Percentiles rank a stretch among this genome's conserved stretches.
These are phyloP conservation scores for Suillus bovinus DNA, from an alignment of 768 basidiomycete species.

Conservation along the genomic window DNA sequence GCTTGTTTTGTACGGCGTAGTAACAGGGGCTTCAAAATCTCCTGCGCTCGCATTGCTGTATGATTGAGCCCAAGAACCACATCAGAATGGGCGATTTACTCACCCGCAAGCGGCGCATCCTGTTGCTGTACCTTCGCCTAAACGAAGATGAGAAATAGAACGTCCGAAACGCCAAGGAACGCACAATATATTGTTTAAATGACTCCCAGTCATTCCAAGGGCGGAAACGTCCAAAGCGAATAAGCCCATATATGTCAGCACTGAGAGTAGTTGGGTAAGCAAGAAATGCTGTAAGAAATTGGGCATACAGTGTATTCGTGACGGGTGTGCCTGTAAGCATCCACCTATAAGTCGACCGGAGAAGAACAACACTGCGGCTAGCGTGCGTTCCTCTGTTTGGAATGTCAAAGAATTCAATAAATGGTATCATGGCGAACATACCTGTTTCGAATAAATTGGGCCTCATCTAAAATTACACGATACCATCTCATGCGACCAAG, in stretches of 20 bases:
- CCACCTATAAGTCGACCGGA: conserved; percentile 73
- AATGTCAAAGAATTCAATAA: neutral
- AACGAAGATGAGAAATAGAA: neutral
- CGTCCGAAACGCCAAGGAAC: conserved; percentile 13
- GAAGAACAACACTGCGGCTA: conserved; percentile 57
- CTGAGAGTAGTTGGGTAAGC: conserved; percentile 19
- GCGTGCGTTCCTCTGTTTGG: conserved; percentile 49
- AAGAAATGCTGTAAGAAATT: neutral
- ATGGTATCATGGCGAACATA: conserved; percentile 17
- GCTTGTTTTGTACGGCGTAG: conserved; percentile 77
- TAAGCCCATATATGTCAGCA: conserved; percentile 68
- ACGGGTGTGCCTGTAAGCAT: conserved; percentile 77
- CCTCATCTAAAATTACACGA: conserved; percentile 76
- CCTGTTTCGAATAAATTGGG: conserved; percentile 75
- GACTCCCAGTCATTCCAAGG: conserved; percentile 74
- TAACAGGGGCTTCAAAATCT: conserved; percentile 63
- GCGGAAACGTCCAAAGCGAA: conserved; percentile 67
- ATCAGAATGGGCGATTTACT: conserved; percentile 8
- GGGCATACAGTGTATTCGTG: conserved; percentile 62
- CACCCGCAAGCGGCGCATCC: conserved; percentile 64
- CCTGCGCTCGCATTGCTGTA: conserved; percentile 59
- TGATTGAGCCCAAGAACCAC: neutral
- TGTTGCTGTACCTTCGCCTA: conserved; percentile 54
- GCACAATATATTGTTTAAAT: conserved; percentile 60
- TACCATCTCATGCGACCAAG: conserved; percentile 64